A percentile compares a stretch with the other conserved stretches of the same genome.
phyloP scores from a whole-genome alignment of 257 asterid species.

The Knoxia roxburghii region DNA sequence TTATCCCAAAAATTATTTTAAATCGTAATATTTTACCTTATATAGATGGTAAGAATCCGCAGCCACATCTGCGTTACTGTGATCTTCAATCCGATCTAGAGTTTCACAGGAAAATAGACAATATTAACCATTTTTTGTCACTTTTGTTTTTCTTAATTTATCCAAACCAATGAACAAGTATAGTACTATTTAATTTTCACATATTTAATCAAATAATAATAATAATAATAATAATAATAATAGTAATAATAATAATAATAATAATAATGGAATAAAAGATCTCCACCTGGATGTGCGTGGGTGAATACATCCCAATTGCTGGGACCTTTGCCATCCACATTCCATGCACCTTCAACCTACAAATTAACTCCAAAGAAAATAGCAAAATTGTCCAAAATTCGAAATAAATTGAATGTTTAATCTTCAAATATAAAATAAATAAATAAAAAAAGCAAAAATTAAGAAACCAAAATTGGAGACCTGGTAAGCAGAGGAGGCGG shows the following conservation, averaged over 20 bases:
- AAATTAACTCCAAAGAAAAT: background rate
- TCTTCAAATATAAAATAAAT: background rate
- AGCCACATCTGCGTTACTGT: conserved; percentile 41
- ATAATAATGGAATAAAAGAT: too few relatives aligned
- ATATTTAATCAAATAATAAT: too few relatives aligned
- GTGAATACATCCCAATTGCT: conserved; percentile 12
- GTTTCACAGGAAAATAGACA: too few relatives aligned
- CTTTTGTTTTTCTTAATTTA: too few relatives aligned
- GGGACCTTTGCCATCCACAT: conserved; percentile 13
- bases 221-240: too few relatives aligned
- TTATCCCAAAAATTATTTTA: too few relatives aligned
- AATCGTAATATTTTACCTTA: conserved; percentile 20
- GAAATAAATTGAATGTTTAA: background rate
- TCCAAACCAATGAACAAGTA: too few relatives aligned
- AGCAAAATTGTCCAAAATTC: too few relatives aligned
- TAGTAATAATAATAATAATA: too few relatives aligned
- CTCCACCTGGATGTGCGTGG: conserved; percentile 11
- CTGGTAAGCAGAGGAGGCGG: conserved; percentile 17
- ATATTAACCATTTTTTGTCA: too few relatives aligned
- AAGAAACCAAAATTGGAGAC: background rate
- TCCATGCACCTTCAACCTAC: conserved; percentile 19
- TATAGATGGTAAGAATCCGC: conserved; percentile 42
- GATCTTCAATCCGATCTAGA: conserved; percentile 42
- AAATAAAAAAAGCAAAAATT: background rate
- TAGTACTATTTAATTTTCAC: too few relatives aligned